These are phyloP conservation scores for Phytophthora melonis DNA, from an alignment of 352 stramenopile species.

Conservation along the genomic window DNA sequence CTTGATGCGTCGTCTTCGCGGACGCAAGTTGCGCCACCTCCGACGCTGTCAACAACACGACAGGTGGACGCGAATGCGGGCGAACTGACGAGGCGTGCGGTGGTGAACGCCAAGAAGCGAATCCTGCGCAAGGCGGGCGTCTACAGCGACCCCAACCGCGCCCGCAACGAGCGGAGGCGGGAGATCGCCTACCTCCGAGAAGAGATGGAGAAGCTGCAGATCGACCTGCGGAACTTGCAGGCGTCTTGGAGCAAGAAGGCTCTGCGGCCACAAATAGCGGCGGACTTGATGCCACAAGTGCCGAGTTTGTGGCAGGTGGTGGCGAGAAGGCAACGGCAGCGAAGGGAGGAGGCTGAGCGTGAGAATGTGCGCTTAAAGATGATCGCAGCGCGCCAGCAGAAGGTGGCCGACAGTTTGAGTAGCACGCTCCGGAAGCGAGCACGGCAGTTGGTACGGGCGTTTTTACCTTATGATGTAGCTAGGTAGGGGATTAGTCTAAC, in stretches of 20 bases:
- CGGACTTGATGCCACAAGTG: slow-evolving; percentile 6
- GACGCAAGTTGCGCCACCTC: not conserved
- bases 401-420: slow-evolving; percentile 9
- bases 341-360: slow-evolving; percentile 28
- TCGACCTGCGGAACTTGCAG: slow-evolving; percentile 32
- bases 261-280: not conserved
- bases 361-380: slow-evolving; percentile 40
- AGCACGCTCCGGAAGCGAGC: slow-evolving; percentile 15
- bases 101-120: not conserved
- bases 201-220: slow-evolving; percentile 44
- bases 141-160: slow-evolving; percentile 42
- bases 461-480: too few species aligned
- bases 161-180: slow-evolving; percentile 39
- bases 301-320: slow-evolving; percentile 35
- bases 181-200: slow-evolving; percentile 50
- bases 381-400: slow-evolving; percentile 49
- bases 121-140: slow-evolving; percentile 21
- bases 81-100: not conserved
- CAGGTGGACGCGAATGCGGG: not conserved
- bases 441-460: slow-evolving; percentile 8
- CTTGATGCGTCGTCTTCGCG: not conserved
- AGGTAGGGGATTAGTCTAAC: not conserved
- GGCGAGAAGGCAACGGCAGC: slow-evolving; percentile 22
- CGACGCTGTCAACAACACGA: not conserved
- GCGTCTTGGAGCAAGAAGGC: not conserved